Evolutionary conservation across 140 eudicot species (phyloP), one percentile per base, ranked within the genome.

Genomic region (Cichorium intybus): DNA sequence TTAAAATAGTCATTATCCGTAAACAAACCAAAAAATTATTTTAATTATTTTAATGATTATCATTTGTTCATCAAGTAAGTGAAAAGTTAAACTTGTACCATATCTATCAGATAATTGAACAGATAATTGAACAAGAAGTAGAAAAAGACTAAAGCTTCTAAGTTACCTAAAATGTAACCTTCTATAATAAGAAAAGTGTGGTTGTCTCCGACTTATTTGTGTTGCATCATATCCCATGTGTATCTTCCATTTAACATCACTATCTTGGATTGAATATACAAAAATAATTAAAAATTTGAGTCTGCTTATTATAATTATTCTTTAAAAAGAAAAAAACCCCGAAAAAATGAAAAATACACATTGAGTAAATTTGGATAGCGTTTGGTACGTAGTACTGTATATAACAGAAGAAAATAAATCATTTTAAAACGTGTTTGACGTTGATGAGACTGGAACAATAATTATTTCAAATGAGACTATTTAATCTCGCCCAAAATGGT

Each of bases 151-250:
- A 68, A 68, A 68, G 74, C 52, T 27, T 68, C 33, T 7, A 56
- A 68, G 41, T 68, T 68, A 57, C 74, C 58, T 10, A 11, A 68
- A 68, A 68, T 68, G 48, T 56, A 34, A 68, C 17, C 66, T 56
- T 43, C 65, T 26, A 68, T 68, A 55, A 27, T 9, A 26, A 56
- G 74, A 68, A 68, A 68, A 68, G 48, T 18, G 64, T 46, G 47
- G 57, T 68, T 68, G 74, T 56, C 74, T 22, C 47, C 48, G 41
- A 53, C 33, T 56, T 56, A 68, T 68, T 68, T 56, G 74, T 56
- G 56, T 68, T 54, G n/a, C 54, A 56, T 49, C 28, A 68, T 29
- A 16, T 29, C 64, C 46, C 57, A 45, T 28, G 54, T 18, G 14
- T 68, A 41, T 56, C 47, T 68, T 37, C 29, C 47, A 56, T 26